Conservation (phyloP, 495 filamentous ascomycete genomes). For the Aeminium ludgeri region DNA sequence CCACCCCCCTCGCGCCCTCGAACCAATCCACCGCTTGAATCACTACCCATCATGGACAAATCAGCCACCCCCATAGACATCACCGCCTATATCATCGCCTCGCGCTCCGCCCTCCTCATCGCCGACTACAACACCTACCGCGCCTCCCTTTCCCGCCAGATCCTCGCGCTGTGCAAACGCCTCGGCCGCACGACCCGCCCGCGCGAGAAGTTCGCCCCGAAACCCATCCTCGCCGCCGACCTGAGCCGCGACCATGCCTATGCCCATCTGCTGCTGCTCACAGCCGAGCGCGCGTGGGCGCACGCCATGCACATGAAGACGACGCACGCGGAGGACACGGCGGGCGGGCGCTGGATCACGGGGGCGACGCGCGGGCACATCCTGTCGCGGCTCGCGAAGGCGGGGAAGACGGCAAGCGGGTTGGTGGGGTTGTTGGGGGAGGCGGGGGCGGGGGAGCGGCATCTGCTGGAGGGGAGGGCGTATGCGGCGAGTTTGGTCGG, state of each 20-base stretch:
- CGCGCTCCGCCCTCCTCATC: slow-evolving; percentile 66
- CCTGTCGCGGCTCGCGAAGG: slow-evolving; percentile 70
- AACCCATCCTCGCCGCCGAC: slow-evolving; percentile 59
- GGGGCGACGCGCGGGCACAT: slow-evolving; percentile 71
- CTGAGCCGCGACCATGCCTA: slow-evolving; percentile 65
- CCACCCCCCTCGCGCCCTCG: too few species aligned
- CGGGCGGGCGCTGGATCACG: slow-evolving; percentile 48
- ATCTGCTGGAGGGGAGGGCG: slow-evolving; percentile 72
- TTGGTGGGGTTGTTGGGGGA: slow-evolving; percentile 50
- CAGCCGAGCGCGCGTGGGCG: slow-evolving; percentile 86
- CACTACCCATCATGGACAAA: too few species aligned
- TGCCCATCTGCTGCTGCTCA: slow-evolving; percentile 62
- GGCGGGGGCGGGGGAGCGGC: slow-evolving; percentile 42
- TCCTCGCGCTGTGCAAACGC: slow-evolving; percentile 71
- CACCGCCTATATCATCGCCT: slow-evolving; percentile 59
- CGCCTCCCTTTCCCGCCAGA: slow-evolving; percentile 56
- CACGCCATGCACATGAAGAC: slow-evolving; percentile 91
- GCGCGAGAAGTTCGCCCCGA: slow-evolving; percentile 65
- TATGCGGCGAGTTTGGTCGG: slow-evolving; percentile 63
- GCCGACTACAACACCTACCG: slow-evolving; percentile 84
- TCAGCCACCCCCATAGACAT: slow-evolving; percentile 53
- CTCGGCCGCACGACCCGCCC: slow-evolving; percentile 66
- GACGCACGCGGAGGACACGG: slow-evolving; percentile 51
- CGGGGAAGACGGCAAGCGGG: slow-evolving; percentile 47
- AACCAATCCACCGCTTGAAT: too few species aligned